A percentile compares a stretch with the other conserved stretches of the same genome.
Conservation (phyloP, 306 rosid genomes). For the Lathyrus sativus region DNA sequence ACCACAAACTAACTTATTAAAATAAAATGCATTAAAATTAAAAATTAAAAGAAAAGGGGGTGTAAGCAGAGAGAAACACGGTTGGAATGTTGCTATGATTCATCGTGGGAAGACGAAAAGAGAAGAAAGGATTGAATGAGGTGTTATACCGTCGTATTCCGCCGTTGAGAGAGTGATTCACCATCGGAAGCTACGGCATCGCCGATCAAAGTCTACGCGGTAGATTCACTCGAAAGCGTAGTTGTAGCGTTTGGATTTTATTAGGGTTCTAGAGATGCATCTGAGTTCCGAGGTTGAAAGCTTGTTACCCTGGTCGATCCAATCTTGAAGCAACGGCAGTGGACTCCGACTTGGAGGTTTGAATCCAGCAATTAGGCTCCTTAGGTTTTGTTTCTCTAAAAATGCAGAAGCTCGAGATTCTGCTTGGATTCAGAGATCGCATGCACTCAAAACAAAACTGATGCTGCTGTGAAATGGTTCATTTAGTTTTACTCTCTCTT, state of each 20-base stretch:
- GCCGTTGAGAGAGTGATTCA: constrained; percentile 38
- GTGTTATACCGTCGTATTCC: constrained; percentile 45
- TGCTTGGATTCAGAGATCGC: constrained; percentile 30
- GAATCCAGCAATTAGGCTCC: constrained; percentile 43
- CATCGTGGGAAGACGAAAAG: background rate
- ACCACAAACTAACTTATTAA: no score
- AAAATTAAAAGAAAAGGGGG: no score
- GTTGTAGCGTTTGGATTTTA: constrained; percentile 55
- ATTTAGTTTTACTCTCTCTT: no score
- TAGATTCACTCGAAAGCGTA: constrained; percentile 58
- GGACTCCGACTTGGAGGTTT: constrained; percentile 36
- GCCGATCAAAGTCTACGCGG: background rate
- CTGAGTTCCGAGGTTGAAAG: constrained; percentile 59
- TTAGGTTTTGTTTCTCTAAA: constrained; percentile 27
- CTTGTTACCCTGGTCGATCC: constrained; percentile 46
- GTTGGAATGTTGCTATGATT: no score
- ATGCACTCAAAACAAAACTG: constrained; percentile 28
- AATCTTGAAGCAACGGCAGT: constrained; percentile 48
- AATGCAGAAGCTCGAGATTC: constrained; percentile 36
- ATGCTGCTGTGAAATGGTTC: constrained; percentile 38
- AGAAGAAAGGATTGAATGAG: background rate
- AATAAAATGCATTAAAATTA: no score
- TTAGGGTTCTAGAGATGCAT: constrained; percentile 43
- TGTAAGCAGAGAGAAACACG: no score
- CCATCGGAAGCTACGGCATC: constrained; percentile 38